These are phyloP conservation scores for Chalciporus piperatus DNA, from an alignment of 768 basidiomycete genomes.

Conservation along the genomic window DNA sequence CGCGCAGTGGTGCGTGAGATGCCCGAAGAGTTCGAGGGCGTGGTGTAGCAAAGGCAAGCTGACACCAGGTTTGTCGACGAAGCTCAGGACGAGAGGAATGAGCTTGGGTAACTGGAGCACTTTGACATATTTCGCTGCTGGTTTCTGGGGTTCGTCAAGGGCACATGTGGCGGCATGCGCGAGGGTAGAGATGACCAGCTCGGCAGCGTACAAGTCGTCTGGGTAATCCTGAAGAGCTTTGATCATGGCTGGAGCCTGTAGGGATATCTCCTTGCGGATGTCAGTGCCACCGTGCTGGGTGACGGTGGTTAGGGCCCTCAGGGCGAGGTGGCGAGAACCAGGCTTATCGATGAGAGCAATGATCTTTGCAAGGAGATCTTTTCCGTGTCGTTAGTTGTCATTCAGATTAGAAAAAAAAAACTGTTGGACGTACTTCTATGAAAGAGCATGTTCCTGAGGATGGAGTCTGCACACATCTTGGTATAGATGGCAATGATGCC, in stretches of 20 bases:
- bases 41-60: constrained; percentile 47
- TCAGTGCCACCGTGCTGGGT: constrained; percentile 56
- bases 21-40: constrained; percentile 43
- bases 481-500: constrained; percentile 59
- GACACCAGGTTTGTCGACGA: constrained; percentile 40
- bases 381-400: neutral
- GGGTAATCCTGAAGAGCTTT: constrained; percentile 46
- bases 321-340: constrained; percentile 45
- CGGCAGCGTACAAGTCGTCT: constrained; percentile 46
- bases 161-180: constrained; percentile 48
- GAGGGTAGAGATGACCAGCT: constrained; percentile 48
- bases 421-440: constrained; percentile 43
- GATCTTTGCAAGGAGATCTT: constrained; percentile 53
- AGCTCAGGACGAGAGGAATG: constrained; percentile 41
- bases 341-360: constrained; percentile 47
- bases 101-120: constrained; percentile 42
- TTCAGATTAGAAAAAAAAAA: neutral
- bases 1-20: constrained; percentile 41
- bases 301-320: constrained; percentile 51
- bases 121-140: constrained; percentile 34
- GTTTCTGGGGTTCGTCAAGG: constrained; percentile 34
- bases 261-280: constrained; percentile 48
- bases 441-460: constrained; percentile 57
- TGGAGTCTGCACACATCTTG: constrained; percentile 56
- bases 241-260: constrained; percentile 37